Evolutionary conservation across 1,139 yeast species (phyloP).

Genomic region (Citeromyces siamensis): DNA sequence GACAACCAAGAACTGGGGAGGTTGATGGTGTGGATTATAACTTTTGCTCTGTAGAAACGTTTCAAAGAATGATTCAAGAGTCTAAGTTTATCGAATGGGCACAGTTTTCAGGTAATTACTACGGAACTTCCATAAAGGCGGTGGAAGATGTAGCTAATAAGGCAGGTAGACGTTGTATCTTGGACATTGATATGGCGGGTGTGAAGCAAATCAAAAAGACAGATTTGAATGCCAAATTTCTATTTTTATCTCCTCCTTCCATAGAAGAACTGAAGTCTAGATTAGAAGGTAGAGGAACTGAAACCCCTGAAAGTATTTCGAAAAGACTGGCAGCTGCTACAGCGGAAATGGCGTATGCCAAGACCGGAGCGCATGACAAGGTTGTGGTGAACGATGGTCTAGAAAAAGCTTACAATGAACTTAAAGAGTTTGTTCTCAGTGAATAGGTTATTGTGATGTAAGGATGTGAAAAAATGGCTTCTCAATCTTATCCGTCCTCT

Average conservation of each 20-base stretch:
- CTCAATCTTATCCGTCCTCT: constrained; percentile 19
- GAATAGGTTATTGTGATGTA: no score
- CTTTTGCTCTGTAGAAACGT: constrained; percentile 68
- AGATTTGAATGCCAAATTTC: constrained; percentile 68
- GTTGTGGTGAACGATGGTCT: constrained; percentile 85
- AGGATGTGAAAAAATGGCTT: constrained; percentile 15
- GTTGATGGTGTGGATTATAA: constrained; percentile 81
- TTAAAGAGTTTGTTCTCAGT: constrained; percentile 60
- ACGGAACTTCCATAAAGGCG: constrained; percentile 84
- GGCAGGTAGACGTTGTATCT: constrained; percentile 62
- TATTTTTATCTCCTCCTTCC: constrained; percentile 90
- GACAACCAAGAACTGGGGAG: constrained; percentile 89
- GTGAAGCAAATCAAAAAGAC: constrained; percentile 83
- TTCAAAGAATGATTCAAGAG: constrained; percentile 61
- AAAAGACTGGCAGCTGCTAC: constrained; percentile 81
- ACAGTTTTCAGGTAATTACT: constrained; percentile 92
- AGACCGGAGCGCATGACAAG: constrained; percentile 86
- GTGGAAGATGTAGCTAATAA: constrained; percentile 60
- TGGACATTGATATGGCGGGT: constrained; percentile 99
- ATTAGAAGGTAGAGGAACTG: constrained; percentile 86
- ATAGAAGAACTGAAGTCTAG: constrained; percentile 63
- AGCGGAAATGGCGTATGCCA: constrained; percentile 78
- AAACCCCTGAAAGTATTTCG: constrained; percentile 69
- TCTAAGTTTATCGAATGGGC: constrained; percentile 94
- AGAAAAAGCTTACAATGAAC: constrained; percentile 74